These are phyloP conservation scores for Morella rubra DNA, from an alignment of 306 rosid genomes.

Conservation along the genomic window DNA sequence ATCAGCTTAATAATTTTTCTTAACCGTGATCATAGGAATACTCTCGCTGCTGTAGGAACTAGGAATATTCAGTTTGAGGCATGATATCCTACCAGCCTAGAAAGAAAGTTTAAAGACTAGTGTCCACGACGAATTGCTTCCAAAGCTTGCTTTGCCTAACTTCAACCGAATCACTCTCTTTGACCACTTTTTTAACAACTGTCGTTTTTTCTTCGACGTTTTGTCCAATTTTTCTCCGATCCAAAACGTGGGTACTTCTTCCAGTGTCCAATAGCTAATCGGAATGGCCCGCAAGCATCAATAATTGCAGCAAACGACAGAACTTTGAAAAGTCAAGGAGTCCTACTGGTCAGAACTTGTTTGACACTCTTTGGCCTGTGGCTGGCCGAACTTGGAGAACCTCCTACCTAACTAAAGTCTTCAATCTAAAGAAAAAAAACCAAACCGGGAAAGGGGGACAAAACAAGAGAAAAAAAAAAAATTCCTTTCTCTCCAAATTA, in stretches of 20 bases:
- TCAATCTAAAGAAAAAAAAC: neutral
- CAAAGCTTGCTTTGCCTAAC: constrained; percentile 2
- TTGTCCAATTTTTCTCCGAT: neutral
- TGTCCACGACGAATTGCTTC: neutral
- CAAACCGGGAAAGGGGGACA: neutral
- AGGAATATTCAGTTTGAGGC: too few relatives aligned
- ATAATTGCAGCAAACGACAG: neutral
- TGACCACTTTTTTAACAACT: neutral
- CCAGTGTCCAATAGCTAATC: neutral
- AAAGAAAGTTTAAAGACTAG: too few relatives aligned
- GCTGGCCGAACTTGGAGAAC: neutral
- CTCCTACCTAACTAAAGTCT: neutral
- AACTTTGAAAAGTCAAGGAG: neutral
- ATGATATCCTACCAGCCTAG: too few relatives aligned
- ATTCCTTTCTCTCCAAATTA: neutral
- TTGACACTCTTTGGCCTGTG: neutral
- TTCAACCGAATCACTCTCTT: neutral
- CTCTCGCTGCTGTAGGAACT: too few relatives aligned
- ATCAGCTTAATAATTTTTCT: too few relatives aligned
- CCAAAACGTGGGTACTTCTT: constrained; percentile 3
- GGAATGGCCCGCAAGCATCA: neutral
- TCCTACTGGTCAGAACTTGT: neutral
- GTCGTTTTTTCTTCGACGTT: neutral
- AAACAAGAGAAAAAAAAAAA: too few relatives aligned
- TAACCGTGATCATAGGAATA: too few relatives aligned